Conservation (phyloP, 1,139 yeast species). For the Pneumocystis canis region DNA sequence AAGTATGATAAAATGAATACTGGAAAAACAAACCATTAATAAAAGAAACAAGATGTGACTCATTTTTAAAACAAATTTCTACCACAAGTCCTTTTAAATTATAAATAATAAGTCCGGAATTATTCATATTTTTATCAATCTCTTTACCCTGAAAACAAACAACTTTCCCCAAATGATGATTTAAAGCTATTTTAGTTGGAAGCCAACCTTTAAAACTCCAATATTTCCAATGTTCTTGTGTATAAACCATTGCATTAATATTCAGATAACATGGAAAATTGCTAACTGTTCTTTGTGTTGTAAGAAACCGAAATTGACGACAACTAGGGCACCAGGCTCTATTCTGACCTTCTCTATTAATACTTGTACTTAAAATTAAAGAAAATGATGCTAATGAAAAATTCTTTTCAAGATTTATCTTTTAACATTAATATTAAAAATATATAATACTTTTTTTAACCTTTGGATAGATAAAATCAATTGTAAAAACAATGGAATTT, state of each 20-base stretch:
- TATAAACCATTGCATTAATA: constrained; percentile 38
- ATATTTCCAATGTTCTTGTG: constrained; percentile 18
- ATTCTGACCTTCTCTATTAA: constrained; percentile 11
- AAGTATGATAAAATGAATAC: constrained; percentile 11
- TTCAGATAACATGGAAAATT: constrained; percentile 54
- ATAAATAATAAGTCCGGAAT: constrained; percentile 15
- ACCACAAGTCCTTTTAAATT: constrained; percentile 26
- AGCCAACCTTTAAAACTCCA: constrained; percentile 14
- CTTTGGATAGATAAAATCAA: constrained; percentile 16
- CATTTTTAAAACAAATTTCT: constrained; percentile 23
- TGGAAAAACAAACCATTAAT: constrained; percentile 41
- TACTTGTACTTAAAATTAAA: constrained; percentile 10
- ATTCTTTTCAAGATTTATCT: neutral
- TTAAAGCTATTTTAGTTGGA: constrained; percentile 10
- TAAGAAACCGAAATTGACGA: constrained; percentile 9
- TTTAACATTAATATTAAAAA: neutral
- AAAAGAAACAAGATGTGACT: constrained; percentile 26
- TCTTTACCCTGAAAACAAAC: constrained; percentile 10
- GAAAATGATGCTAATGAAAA: constrained; percentile 10
- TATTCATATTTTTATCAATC: constrained; percentile 8
- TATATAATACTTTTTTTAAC: constrained; percentile 1
- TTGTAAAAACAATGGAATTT: constrained; percentile 13
- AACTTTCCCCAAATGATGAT: constrained; percentile 6
- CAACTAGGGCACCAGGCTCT: constrained; percentile 12
- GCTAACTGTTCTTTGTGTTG: constrained; percentile 28